Evolutionary conservation across 805 yeast species (phyloP).

Genomic region (Saccharomycopsis olivae): DNA sequence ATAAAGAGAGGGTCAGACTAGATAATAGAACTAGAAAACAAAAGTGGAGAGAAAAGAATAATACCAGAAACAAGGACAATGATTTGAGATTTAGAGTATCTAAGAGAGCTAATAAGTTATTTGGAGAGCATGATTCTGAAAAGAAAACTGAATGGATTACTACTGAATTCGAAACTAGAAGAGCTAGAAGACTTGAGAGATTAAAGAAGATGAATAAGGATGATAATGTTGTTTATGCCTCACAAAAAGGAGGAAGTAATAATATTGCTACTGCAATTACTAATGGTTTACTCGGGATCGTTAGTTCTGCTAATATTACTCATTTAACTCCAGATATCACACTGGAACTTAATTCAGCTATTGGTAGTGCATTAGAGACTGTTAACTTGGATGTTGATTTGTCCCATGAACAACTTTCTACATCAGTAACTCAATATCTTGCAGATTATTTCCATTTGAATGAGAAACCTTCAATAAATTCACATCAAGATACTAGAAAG

Average conservation of each 20-base stretch:
- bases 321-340: background rate
- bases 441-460: background rate
- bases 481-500: constrained; percentile 14
- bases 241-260: background rate
- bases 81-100: constrained; percentile 73
- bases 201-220: constrained; percentile 22
- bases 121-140: constrained; percentile 48
- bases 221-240: constrained; percentile 8
- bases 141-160: constrained; percentile 64
- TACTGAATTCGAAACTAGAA: constrained; percentile 56
- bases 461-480: constrained; percentile 21
- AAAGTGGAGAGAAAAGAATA: constrained; percentile 74
- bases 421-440: constrained; percentile 18
- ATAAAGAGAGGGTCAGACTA: constrained; percentile 45
- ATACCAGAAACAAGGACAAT: constrained; percentile 74
- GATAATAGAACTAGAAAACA: constrained; percentile 74
- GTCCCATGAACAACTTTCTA: constrained; percentile 22
- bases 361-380: constrained; percentile 1
- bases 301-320: background rate
- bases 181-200: constrained; percentile 45
- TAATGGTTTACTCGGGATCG: background rate
- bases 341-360: constrained; percentile 19
- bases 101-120: constrained; percentile 57
- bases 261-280: constrained; percentile 2
- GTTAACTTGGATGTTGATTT: constrained; percentile 20